Conservation (phyloP, 345 rosid genomes). For the Raphanus sativus region DNA sequence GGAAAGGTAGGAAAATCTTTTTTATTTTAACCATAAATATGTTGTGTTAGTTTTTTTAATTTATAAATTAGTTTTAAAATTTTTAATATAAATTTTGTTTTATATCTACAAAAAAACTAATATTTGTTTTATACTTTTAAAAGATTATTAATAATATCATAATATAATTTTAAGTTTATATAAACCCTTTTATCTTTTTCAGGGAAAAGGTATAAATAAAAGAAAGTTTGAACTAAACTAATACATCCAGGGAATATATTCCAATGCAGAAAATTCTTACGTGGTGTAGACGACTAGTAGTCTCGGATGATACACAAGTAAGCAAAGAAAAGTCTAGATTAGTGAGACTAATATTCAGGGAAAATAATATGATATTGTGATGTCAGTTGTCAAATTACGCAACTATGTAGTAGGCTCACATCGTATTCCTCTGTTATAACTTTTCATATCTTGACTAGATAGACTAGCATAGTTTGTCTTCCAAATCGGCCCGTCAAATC, state of each 20-base stretch:
- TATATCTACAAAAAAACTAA: too few relatives aligned
- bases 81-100: too few relatives aligned
- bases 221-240: not conserved
- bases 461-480: not conserved
- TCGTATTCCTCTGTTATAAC: not conserved
- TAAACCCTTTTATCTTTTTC: too few relatives aligned
- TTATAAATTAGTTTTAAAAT: too few relatives aligned
- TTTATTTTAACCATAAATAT: too few relatives aligned
- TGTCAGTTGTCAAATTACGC: not conserved
- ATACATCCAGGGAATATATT: not conserved
- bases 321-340: not conserved
- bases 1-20: too few relatives aligned
- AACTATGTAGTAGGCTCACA: not conserved
- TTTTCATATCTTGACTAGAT: not conserved
- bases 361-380: not conserved
- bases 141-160: too few relatives aligned
- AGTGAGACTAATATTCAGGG: not conserved
- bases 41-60: too few relatives aligned
- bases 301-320: not conserved
- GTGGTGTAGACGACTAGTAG: not conserved
- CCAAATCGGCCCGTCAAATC: not conserved
- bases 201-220: not conserved
- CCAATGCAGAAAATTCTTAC: not conserved
- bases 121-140: too few relatives aligned
- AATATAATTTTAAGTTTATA: too few relatives aligned